A percentile compares a stretch with the other conserved stretches of the same genome.
These are phyloP conservation scores for Phaeomoniella chlamydospora DNA, from an alignment of 2,329 filamentous ascomycete species.

Conservation along the genomic window DNA sequence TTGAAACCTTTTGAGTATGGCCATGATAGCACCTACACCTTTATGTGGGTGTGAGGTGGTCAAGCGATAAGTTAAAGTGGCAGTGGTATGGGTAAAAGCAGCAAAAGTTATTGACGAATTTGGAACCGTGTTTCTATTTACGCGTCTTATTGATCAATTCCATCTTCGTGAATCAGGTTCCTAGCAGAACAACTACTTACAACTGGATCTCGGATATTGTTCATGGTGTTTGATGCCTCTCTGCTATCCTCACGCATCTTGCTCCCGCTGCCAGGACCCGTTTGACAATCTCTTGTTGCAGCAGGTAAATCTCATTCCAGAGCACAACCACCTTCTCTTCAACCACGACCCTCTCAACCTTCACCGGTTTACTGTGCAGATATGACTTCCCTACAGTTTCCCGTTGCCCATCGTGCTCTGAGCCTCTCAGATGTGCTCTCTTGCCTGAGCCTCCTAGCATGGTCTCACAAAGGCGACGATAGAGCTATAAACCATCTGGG, in stretches of 20 bases:
- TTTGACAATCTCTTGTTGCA: background rate
- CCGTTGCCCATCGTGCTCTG: slow-evolving; percentile 53
- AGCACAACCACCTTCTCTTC: slow-evolving; percentile 9
- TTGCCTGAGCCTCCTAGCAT: slow-evolving; percentile 45
- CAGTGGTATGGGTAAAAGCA: too few relatives aligned
- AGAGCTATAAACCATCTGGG: slow-evolving; percentile 20
- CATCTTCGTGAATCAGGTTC: too few relatives aligned
- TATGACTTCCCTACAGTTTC: slow-evolving; percentile 65
- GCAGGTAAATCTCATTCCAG: background rate
- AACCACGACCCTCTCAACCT: slow-evolving; percentile 22
- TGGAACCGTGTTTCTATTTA: too few relatives aligned
- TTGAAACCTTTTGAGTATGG: too few relatives aligned
- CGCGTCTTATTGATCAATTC: too few relatives aligned
- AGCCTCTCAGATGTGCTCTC: slow-evolving; percentile 13
- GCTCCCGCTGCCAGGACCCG: background rate
- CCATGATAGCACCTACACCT: too few relatives aligned
- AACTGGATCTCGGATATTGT: too few relatives aligned
- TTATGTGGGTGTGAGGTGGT: too few relatives aligned
- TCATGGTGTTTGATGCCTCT: too few relatives aligned
- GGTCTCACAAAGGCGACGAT: slow-evolving; percentile 29
- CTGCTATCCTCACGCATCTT: background rate
- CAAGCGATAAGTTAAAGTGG: too few relatives aligned
- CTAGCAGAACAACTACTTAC: too few relatives aligned
- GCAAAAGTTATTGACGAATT: too few relatives aligned
- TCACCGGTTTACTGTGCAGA: slow-evolving; percentile 38